Evolutionary conservation across 176 grass and related monocot genomes (phyloP).

Genomic region (Alopecurus myosuroides): DNA sequence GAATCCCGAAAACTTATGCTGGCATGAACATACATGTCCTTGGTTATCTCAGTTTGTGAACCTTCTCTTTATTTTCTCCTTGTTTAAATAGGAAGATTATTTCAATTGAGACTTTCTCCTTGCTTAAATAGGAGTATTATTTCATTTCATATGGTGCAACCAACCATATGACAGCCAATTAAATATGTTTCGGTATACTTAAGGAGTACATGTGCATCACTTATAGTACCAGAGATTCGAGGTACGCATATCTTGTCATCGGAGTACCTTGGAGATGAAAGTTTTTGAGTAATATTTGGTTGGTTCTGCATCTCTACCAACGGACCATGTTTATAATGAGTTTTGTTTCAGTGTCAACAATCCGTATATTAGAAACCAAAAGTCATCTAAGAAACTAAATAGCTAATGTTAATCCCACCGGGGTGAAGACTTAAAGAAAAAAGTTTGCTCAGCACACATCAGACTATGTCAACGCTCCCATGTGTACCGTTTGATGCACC

Average conservation of each 20-base stretch:
- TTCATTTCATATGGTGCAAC: neutral
- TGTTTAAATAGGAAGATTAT: too few relatives aligned
- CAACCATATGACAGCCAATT: neutral
- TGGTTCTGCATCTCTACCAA: neutral
- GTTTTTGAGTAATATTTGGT: too few relatives aligned
- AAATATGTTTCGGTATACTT: neutral
- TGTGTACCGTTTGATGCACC: neutral
- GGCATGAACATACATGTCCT: too few relatives aligned
- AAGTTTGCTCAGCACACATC: neutral
- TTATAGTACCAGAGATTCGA: too few relatives aligned
- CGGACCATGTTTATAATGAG: neutral
- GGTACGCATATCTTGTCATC: too few relatives aligned
- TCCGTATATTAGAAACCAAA: neutral
- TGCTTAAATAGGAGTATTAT: too few relatives aligned
- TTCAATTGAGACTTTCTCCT: too few relatives aligned
- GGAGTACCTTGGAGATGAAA: too few relatives aligned
- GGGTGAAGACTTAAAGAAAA: neutral
- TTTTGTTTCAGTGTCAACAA: neutral
- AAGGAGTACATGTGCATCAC: too few relatives aligned
- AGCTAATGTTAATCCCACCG: neutral
- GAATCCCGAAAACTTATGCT: too few relatives aligned
- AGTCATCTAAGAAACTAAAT: neutral
- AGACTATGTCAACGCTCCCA: slow-evolving; percentile 1
- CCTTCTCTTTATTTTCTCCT: too few relatives aligned
- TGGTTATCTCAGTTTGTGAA: too few relatives aligned